Evolutionary conservation across 345 rosid species (phyloP).

Genomic region (Linum trigynum): DNA sequence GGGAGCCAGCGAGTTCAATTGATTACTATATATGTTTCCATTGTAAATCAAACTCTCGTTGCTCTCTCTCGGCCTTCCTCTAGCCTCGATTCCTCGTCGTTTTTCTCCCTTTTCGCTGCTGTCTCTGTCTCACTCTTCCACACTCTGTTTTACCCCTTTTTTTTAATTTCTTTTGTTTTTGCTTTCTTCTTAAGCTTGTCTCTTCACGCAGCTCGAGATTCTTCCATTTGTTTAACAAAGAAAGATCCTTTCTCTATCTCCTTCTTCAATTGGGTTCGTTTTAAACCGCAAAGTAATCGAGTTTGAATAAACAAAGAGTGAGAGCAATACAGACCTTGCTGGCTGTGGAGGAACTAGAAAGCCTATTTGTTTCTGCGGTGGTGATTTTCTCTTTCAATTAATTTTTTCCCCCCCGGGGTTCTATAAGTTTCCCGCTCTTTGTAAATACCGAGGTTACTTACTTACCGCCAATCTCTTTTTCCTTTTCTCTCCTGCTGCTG

Average conservation of each 20-base stretch:
- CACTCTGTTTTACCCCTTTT: no score
- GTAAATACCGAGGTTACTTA: not conserved
- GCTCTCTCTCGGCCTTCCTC: conserved; percentile 2
- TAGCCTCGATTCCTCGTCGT: conserved; percentile 39
- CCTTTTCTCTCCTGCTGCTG: conserved; percentile 8
- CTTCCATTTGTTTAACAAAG: not conserved
- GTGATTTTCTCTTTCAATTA: conserved; percentile 26
- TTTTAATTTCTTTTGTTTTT: conserved; percentile 17
- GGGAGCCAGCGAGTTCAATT: no score
- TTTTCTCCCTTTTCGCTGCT: conserved; percentile 24
- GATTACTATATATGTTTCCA: no score
- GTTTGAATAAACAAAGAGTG: no score
- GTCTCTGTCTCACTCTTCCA: conserved; percentile 9
- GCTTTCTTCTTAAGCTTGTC: conserved; percentile 10
- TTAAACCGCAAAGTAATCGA: no score
- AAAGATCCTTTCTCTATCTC: not conserved
- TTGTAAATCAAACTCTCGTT: no score
- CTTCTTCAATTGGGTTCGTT: no score
- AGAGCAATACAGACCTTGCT: no score
- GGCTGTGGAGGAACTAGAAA: conserved; percentile 7
- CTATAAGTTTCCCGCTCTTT: conserved; percentile 68
- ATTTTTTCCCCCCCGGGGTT: no score
- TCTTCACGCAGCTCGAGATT: conserved; percentile 30
- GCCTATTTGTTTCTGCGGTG: conserved; percentile 28
- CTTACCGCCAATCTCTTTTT: no score